phyloP scores from a whole-genome alignment of 345 rosid genomes.

The Iberis pinnata region DNA sequence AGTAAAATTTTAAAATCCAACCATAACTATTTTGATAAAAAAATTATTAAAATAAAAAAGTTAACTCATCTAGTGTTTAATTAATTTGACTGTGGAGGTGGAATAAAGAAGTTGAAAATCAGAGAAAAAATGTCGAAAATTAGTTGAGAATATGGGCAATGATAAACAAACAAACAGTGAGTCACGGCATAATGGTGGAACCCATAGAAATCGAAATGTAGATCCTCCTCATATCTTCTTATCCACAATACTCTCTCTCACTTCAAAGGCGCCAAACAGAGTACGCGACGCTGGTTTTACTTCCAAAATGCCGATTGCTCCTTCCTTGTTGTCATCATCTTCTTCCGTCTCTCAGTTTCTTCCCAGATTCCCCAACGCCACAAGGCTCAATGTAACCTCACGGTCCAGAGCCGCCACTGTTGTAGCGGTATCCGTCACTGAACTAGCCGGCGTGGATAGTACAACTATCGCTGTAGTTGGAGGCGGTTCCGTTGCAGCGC shows the following conservation, averaged over 20 bases:
- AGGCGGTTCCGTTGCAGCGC: conserved; percentile 79
- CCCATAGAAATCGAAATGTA: conserved; percentile 30
- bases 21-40: too few relatives aligned
- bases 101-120: too few relatives aligned
- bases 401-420: conserved; percentile 26
- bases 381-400: conserved; percentile 23
- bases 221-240: conserved; percentile 30
- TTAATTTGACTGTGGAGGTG: too few relatives aligned
- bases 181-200: conserved; percentile 14
- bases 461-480: conserved; percentile 68
- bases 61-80: too few relatives aligned
- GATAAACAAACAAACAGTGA: background rate
- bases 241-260: conserved; percentile 26
- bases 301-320: conserved; percentile 55
- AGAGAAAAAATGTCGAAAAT: too few relatives aligned
- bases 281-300: conserved; percentile 18
- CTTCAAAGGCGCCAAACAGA: conserved; percentile 24
- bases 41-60: too few relatives aligned
- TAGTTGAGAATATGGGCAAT: background rate
- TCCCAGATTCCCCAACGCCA: conserved; percentile 23
- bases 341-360: conserved; percentile 37
- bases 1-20: too few relatives aligned
- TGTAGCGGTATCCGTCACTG: conserved; percentile 41
- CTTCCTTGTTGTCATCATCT: conserved; percentile 41
- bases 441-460: conserved; percentile 42